phyloP scores from a whole-genome alignment of 2,329 filamentous ascomycete species.

The Diaporthe longicolla region DNA sequence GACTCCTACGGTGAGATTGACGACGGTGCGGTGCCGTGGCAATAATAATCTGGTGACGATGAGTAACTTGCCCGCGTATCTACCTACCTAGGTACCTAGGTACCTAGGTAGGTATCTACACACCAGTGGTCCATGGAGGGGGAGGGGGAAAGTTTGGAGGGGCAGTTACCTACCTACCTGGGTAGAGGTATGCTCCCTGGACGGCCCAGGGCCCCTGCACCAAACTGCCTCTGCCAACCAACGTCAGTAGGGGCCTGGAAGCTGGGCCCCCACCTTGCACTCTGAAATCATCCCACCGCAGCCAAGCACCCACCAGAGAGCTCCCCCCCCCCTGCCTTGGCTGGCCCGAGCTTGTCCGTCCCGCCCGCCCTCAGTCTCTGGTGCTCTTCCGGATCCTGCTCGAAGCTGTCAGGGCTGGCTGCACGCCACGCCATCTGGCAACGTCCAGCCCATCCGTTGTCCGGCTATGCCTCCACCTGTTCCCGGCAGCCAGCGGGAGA shows the following conservation, averaged over 20 bases:
- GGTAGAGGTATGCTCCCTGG: background rate
- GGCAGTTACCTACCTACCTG: background rate
- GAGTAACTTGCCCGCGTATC: background rate
- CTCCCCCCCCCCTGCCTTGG: conserved; percentile 6
- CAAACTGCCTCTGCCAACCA: too few species aligned
- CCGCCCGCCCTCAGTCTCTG: background rate
- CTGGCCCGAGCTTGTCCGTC: conserved; percentile 28
- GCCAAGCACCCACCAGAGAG: conserved; percentile 19
- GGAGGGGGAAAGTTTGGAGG: conserved; percentile 30
- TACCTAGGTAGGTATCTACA: background rate
- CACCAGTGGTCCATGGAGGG: background rate
- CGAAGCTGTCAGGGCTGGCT: background rate
- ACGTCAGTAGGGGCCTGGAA: conserved; percentile 11
- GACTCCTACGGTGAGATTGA: background rate
- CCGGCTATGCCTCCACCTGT: conserved; percentile 8
- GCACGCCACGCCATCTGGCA: conserved; percentile 20
- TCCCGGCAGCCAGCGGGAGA: conserved; percentile 18
- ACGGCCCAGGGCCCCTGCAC: background rate
- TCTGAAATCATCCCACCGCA: conserved; percentile 29
- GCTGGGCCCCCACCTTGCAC: conserved; percentile 24
- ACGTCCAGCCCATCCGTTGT: background rate
- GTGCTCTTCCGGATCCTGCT: conserved; percentile 12
- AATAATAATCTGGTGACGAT: conserved; percentile 19
- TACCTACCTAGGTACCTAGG: too few species aligned
- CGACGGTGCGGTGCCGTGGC: background rate